A percentile compares a stretch with the other conserved stretches of the same genome.
These are phyloP conservation scores for Xylariomycetidae sp. DNA, from an alignment of 2,329 filamentous ascomycete genomes.

Conservation along the genomic window DNA sequence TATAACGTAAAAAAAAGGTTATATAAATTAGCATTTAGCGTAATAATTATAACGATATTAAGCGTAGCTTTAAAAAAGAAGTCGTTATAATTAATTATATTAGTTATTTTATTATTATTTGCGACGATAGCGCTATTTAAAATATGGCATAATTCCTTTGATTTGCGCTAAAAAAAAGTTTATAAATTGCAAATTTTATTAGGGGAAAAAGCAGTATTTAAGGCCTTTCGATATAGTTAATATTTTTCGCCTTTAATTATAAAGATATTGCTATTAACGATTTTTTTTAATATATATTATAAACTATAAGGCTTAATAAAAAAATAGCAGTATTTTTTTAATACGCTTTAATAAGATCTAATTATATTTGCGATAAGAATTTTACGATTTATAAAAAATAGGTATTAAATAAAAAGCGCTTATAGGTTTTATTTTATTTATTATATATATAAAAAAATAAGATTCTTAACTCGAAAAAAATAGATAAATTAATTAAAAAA, in stretches of 20 bases:
- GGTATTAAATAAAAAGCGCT: slow-evolving; percentile 22
- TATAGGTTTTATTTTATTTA: slow-evolving; percentile 20
- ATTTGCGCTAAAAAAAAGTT: slow-evolving; percentile 30
- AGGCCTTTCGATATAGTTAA: slow-evolving; percentile 27
- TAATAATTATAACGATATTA: slow-evolving; percentile 10
- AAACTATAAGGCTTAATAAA: slow-evolving; percentile 24
- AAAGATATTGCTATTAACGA: slow-evolving; percentile 26
- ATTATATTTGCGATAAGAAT: slow-evolving; percentile 20
- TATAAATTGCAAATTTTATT: slow-evolving; percentile 29
- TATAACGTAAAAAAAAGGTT: slow-evolving; percentile 1
- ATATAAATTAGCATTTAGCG: slow-evolving; percentile 8
- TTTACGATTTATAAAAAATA: slow-evolving; percentile 21
- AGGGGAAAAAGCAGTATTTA: slow-evolving; percentile 27
- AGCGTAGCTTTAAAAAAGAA: slow-evolving; percentile 8
- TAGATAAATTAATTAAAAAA: slow-evolving; percentile 15
- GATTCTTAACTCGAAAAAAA: slow-evolving; percentile 8
- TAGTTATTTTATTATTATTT: background rate
- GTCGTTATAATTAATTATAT: slow-evolving; percentile 6
- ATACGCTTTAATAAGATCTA: slow-evolving; percentile 18
- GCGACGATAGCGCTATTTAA: slow-evolving; percentile 6
- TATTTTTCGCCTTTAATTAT: slow-evolving; percentile 32
- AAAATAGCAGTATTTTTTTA: slow-evolving; percentile 24
- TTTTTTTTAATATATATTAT: slow-evolving; percentile 16
- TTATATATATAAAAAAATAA: slow-evolving; percentile 12
- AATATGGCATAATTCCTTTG: slow-evolving; percentile 1